A percentile compares a stretch with the other conserved stretches of the same genome.
Conservation (phyloP, 768 basidiomycete species). For the Mycena pura region DNA sequence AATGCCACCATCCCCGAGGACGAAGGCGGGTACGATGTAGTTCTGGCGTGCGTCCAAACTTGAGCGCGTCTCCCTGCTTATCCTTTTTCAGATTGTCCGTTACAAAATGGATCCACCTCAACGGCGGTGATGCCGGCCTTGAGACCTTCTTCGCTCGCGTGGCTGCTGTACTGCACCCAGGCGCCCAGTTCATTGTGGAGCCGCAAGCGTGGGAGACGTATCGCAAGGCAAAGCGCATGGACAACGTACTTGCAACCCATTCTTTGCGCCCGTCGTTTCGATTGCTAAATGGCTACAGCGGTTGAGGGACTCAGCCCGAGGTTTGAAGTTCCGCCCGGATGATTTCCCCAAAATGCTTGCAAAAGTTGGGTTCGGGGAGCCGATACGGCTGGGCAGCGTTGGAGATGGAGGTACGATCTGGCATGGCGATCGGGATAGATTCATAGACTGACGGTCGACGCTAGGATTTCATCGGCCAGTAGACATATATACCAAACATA, state of each 20-base stretch:
- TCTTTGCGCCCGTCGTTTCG: background rate
- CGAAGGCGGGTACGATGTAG: slow-evolving; percentile 70
- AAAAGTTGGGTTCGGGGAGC: slow-evolving; percentile 66
- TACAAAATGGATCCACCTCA: slow-evolving; percentile 92
- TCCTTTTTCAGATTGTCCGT: slow-evolving; percentile 69
- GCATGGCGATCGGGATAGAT: background rate
- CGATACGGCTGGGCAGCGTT: slow-evolving; percentile 54
- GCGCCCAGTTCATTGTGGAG: slow-evolving; percentile 79
- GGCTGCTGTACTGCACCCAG: slow-evolving; percentile 59
- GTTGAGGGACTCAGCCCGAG: slow-evolving; percentile 66
- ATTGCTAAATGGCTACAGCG: slow-evolving; percentile 38
- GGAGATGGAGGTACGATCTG: slow-evolving; percentile 68
- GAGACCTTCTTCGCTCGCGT: slow-evolving; percentile 69
- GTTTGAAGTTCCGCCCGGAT: slow-evolving; percentile 64
- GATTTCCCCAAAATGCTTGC: slow-evolving; percentile 63
- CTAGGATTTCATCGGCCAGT: slow-evolving; percentile 69
- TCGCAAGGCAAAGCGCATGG: slow-evolving; percentile 74
- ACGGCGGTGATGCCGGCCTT: slow-evolving; percentile 79
- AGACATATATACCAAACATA: slow-evolving; percentile 62
- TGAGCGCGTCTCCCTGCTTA: background rate
- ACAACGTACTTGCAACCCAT: slow-evolving; percentile 47
- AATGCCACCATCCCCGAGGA: slow-evolving; percentile 61
- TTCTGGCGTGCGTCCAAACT: slow-evolving; percentile 68
- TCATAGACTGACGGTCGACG: background rate
- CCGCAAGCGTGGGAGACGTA: slow-evolving; percentile 90